These are phyloP conservation scores for Fraxinus floribunda DNA, from an alignment of 305 asterid genomes.

Conservation along the genomic window DNA sequence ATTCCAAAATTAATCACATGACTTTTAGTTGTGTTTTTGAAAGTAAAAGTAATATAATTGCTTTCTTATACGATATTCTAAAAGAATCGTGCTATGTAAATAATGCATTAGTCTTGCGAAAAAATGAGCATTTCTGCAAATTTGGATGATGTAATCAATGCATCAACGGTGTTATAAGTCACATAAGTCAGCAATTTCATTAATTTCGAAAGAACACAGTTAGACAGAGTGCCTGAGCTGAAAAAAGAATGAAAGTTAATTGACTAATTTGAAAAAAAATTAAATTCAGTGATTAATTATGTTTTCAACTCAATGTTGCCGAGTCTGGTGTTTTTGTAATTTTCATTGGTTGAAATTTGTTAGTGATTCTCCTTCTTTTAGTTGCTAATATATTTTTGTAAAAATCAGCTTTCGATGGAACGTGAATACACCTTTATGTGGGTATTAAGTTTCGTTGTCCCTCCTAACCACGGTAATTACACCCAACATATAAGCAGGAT, in stretches of 20 bases:
- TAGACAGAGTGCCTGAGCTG: neutral
- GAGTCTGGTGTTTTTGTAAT: neutral
- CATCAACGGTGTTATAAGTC: neutral
- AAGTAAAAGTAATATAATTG: neutral
- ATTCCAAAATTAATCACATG: neutral
- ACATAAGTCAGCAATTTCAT: neutral
- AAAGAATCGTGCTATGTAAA: neutral
- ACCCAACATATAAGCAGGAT: constrained; percentile 6
- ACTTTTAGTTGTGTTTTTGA: neutral
- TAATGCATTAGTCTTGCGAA: neutral
- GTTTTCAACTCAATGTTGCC: neutral
- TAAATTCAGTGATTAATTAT: neutral
- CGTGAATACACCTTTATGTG: constrained; percentile 92
- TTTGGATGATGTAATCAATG: neutral
- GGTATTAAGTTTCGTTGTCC: constrained; percentile 93
- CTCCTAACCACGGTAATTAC: constrained; percentile 86
- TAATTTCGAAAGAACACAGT: neutral
- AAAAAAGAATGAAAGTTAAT: neutral
- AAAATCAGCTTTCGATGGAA: constrained; percentile 72
- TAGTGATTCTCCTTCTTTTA: constrained; percentile 1
- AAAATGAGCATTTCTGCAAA: neutral
- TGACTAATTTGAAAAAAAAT: neutral
- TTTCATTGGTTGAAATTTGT: neutral
- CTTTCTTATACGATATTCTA: neutral
- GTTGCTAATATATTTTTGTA: constrained; percentile 10